phyloP scores from a whole-genome alignment of 768 basidiomycete genomes.

The Mrakia hoshinonis region DNA sequence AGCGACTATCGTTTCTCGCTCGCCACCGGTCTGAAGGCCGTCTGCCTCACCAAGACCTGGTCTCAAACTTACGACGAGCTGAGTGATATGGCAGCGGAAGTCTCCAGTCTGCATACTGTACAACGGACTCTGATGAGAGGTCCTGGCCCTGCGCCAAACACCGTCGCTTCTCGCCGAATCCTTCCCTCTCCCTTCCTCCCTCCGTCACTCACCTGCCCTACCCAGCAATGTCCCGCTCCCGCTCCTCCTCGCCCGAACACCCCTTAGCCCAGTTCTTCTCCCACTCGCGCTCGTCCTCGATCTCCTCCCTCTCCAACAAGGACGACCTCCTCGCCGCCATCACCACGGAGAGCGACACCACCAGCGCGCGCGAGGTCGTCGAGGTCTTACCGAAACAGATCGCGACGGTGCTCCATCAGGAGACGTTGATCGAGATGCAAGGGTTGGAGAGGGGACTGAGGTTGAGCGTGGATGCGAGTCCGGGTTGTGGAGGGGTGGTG shows the following conservation, averaged over 20 bases:
- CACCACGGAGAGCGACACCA: background rate
- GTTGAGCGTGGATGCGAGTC: conserved; percentile 65
- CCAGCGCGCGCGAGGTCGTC: background rate
- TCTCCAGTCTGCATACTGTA: too few species aligned
- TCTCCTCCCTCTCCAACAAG: background rate
- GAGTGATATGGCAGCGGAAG: too few species aligned
- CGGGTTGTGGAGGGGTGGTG: conserved; percentile 83
- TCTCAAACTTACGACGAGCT: too few species aligned
- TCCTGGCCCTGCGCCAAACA: too few species aligned
- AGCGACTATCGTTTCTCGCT: too few species aligned
- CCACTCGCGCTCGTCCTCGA: conserved; percentile 18
- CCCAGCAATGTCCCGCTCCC: conserved; percentile 17
- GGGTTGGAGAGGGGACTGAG: conserved; percentile 32
- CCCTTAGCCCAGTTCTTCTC: background rate
- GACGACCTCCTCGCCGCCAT: conserved; percentile 7
- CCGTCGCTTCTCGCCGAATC: too few species aligned
- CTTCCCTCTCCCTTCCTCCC: background rate
- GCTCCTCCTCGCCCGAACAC: background rate
- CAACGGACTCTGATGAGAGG: too few species aligned
- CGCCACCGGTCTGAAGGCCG: too few species aligned
- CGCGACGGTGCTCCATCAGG: conserved; percentile 29
- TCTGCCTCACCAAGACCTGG: too few species aligned
- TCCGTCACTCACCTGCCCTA: background rate
- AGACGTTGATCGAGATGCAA: conserved; percentile 25
- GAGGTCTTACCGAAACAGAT: conserved; percentile 29